Evolutionary conservation across 306 rosid species (phyloP).

Genomic region (Luffa aegyptiaca): DNA sequence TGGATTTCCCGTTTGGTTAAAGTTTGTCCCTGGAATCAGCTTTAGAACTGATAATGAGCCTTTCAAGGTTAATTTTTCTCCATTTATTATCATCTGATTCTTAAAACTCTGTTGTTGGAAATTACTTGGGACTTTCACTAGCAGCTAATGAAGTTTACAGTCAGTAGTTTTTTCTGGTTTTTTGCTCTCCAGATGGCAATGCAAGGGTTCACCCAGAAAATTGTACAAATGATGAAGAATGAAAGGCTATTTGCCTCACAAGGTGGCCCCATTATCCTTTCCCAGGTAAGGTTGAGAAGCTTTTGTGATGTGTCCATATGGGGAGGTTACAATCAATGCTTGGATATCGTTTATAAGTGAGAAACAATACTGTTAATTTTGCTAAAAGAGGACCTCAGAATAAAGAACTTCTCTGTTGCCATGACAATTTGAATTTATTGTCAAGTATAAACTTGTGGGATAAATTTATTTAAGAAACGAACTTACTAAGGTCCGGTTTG

Average conservation of each 20-base stretch:
- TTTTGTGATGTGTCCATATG: neutral
- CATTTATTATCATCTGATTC: neutral
- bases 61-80: conserved; percentile 54
- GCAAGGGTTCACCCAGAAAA: conserved; percentile 82
- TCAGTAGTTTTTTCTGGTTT: neutral
- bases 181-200: conserved; percentile 54
- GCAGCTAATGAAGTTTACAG: neutral
- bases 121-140: neutral
- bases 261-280: conserved; percentile 92
- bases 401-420: neutral
- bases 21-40: conserved; percentile 90
- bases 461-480: neutral
- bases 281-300: conserved; percentile 49
- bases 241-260: conserved; percentile 80
- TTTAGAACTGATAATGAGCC: conserved; percentile 90
- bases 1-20: conserved; percentile 97
- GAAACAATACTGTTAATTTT: neutral
- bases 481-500: neutral
- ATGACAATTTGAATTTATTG: neutral
- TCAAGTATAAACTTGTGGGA: no score
- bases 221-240: conserved; percentile 81
- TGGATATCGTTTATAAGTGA: neutral
- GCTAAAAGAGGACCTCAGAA: neutral
- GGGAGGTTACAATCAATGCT: neutral
- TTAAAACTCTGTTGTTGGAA: neutral